Evolutionary conservation across 1,284 basidiomycete genomes (phyloP).

Genomic region (Porodaedalea pini): DNA sequence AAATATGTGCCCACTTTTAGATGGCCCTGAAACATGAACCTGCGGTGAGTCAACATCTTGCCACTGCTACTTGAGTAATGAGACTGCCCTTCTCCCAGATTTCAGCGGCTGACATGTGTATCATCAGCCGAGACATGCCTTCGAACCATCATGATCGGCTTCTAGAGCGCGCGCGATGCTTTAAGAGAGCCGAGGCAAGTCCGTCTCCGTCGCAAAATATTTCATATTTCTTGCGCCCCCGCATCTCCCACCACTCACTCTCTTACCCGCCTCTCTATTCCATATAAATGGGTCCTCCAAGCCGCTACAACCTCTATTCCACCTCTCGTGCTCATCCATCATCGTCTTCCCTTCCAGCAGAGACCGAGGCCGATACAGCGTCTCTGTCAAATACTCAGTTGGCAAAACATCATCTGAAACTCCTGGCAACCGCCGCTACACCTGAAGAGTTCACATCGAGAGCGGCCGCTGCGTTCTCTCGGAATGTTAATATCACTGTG

Average conservation of each 20-base stretch:
- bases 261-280: neutral
- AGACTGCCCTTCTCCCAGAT: neutral
- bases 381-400: constrained; percentile 13
- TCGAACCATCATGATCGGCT: neutral
- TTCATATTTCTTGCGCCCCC: neutral
- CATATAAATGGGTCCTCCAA: constrained; percentile 18
- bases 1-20: neutral
- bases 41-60: neutral
- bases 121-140: neutral
- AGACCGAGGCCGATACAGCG: constrained; percentile 1
- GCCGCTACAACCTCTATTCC: constrained; percentile 5
- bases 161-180: neutral
- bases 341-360: neutral
- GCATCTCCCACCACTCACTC: neutral
- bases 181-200: neutral
- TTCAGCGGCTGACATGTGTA: neutral
- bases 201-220: neutral
- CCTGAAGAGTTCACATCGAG: constrained; percentile 7
- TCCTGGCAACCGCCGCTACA: constrained; percentile 6
- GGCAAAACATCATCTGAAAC: constrained; percentile 15
- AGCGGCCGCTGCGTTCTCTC: constrained; percentile 3
- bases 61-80: neutral
- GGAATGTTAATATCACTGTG: constrained; percentile 15
- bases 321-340: neutral
- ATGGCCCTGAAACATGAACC: neutral